Base-by-base conservation (phyloP, 345 rosid genomes). In the Gynandropsis gynandra region DNA sequence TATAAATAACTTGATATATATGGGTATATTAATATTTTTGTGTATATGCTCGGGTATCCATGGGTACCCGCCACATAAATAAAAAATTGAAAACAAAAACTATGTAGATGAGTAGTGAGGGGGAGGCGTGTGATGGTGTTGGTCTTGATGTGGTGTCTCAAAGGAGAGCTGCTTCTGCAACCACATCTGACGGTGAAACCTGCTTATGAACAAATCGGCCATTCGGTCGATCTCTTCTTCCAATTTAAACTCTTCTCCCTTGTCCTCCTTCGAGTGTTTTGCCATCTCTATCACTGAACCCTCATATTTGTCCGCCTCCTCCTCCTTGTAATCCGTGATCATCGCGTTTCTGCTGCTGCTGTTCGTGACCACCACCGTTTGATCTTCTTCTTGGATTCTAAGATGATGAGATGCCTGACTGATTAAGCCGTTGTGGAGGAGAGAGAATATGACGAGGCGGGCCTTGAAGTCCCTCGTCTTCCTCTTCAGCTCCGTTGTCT, bases 151-250 rank as follows among this genome's bases (percentile, higher is more conserved):
- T 5, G 4, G 29, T 2, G 4, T 47, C 36, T 54, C 70, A 1
- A 65, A 39, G 42, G 92, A 89, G 1, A 61, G 72, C 17, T 82
- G 93, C 67, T 77, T 89, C 82, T 89, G 97, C 59, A 89, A 36
- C 85, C 75, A 67, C 57, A 82, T 72, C 73, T 85, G 87, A 3
- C 73, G 56, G 43, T 85, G 85, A 51, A 89, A 85, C 39, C 83
- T 71, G 37, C 34, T 64, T 10, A 89, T 89, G 63, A 79, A 89
- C 75, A 89, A 71, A 10, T 85, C 97, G 0, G 95, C 95, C 9
- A 74, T 81, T 16, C 40, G 70, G 68, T 89, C 93, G 12, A 89
- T 85, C 73, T 89, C 97, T 21, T 82, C 93, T 66, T 89, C 95
- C 54, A 89, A 61, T 32, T 46, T 74, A 69, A 89, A 89, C 64